phyloP scores from a whole-genome alignment of 2,329 filamentous ascomycete species.

The Verticillium albo-atrum region DNA sequence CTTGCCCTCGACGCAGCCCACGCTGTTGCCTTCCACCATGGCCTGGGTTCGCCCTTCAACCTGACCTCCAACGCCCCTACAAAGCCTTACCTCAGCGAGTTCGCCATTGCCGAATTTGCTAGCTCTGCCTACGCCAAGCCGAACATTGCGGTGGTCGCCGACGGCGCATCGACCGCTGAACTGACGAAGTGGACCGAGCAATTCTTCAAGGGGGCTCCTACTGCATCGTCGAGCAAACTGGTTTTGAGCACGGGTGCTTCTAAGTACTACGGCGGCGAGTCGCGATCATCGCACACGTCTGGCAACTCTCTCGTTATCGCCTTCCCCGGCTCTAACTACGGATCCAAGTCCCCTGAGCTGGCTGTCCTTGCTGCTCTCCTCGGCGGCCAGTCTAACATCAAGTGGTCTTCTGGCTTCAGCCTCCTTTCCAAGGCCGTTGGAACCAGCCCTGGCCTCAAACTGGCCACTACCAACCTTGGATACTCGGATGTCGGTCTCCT shows the following conservation, averaged over 20 bases:
- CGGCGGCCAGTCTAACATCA: constrained; percentile 85
- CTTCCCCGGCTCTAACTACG: constrained; percentile 84
- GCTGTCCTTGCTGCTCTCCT: constrained; percentile 84
- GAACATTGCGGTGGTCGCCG: constrained; percentile 88
- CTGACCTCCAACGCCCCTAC: constrained; percentile 68
- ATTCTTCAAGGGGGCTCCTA: constrained; percentile 76
- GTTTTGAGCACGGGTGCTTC: constrained; percentile 57
- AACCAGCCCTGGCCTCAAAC: constrained; percentile 59
- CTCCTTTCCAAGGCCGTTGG: constrained; percentile 77
- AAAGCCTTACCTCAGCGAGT: constrained; percentile 75
- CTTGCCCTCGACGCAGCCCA: constrained; percentile 85
- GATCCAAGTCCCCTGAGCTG: constrained; percentile 83
- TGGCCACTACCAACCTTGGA: constrained; percentile 70
- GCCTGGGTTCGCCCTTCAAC: constrained; percentile 76
- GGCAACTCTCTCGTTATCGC: constrained; percentile 85
- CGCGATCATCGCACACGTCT: constrained; percentile 71
- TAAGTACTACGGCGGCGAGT: constrained; percentile 94
- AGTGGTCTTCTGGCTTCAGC: constrained; percentile 93
- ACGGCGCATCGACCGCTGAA: constrained; percentile 72
- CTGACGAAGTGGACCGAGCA: constrained; percentile 87
- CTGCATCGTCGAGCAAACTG: constrained; percentile 46
- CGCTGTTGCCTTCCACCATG: constrained; percentile 84
- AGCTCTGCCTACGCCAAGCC: constrained; percentile 77
- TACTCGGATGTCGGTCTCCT: constrained; percentile 96
- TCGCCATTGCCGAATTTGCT: constrained; percentile 71